Evolutionary conservation across 2,329 filamentous ascomycete species (phyloP).

Genomic region (Paecilomyces sp.): DNA sequence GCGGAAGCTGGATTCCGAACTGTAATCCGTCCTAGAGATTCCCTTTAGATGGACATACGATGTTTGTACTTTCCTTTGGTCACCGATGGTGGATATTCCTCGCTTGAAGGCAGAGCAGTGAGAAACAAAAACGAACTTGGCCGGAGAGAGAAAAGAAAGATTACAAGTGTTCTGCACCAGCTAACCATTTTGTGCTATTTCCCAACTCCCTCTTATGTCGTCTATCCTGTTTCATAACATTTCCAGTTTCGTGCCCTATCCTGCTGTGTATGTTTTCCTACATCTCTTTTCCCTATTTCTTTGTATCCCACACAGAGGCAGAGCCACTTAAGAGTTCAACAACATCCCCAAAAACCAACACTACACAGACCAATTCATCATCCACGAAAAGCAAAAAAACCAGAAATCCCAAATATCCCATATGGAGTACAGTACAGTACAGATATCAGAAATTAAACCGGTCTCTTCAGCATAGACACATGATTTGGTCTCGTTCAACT

Average conservation of each 20-base stretch:
- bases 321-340: not conserved
- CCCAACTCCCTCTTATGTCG: not conserved
- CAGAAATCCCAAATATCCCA: not conserved
- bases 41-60: not conserved
- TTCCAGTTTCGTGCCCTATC: not conserved
- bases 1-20: not conserved
- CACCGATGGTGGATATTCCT: not conserved
- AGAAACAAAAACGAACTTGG: not conserved
- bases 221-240: not conserved
- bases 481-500: not conserved
- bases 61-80: not conserved
- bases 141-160: not conserved
- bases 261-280: not conserved
- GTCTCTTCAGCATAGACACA: not conserved
- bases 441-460: not conserved
- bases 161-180: not conserved
- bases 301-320: not conserved
- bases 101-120: not conserved
- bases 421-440: not conserved
- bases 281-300: not conserved
- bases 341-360: not conserved
- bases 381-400: not conserved
- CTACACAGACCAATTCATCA: not conserved
- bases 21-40: not conserved
- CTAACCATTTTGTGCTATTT: not conserved